A percentile compares a stretch with the other conserved stretches of the same genome.
phyloP scores from a whole-genome alignment of 768 basidiomycete species.

The Omphalotus guepiniiformis region DNA sequence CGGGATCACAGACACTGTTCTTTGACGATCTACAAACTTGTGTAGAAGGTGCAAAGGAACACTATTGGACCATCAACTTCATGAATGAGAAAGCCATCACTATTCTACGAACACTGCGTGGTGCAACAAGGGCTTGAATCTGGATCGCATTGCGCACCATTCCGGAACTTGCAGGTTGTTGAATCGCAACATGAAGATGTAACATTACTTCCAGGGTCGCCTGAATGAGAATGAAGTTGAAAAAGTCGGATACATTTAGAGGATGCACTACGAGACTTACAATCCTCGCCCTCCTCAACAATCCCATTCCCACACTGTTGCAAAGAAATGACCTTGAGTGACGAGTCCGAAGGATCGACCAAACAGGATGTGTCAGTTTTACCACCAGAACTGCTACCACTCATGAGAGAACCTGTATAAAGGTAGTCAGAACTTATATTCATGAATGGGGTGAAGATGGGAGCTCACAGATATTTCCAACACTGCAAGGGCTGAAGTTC shows the following conservation, averaged over 20 bases:
- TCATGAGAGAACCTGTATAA: constrained; percentile 58
- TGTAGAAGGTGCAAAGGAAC: constrained; percentile 62
- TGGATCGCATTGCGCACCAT: constrained; percentile 76
- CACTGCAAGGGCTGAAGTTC: constrained; percentile 69
- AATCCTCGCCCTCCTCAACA: constrained; percentile 79
- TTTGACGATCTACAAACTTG: constrained; percentile 69
- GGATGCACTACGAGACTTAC: constrained; percentile 21
- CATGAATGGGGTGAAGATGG: background rate
- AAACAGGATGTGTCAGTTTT: constrained; percentile 65
- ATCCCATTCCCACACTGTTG: constrained; percentile 85
- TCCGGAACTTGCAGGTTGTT: constrained; percentile 68
- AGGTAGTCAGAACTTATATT: background rate
- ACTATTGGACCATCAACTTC: constrained; percentile 28
- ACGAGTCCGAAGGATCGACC: constrained; percentile 44
- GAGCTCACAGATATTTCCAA: constrained; percentile 82
- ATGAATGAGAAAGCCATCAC: background rate
- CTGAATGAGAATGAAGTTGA: background rate
- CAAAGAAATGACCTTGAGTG: constrained; percentile 47
- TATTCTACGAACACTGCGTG: constrained; percentile 3
- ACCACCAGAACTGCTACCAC: constrained; percentile 31
- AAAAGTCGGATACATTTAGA: background rate
- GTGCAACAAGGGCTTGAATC: constrained; percentile 75
- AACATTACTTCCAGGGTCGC: constrained; percentile 63
- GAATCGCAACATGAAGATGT: constrained; percentile 71
- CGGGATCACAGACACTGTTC: constrained; percentile 63